These are phyloP conservation scores for Quillaja saponaria DNA, from an alignment of 306 rosid genomes.

Conservation along the genomic window DNA sequence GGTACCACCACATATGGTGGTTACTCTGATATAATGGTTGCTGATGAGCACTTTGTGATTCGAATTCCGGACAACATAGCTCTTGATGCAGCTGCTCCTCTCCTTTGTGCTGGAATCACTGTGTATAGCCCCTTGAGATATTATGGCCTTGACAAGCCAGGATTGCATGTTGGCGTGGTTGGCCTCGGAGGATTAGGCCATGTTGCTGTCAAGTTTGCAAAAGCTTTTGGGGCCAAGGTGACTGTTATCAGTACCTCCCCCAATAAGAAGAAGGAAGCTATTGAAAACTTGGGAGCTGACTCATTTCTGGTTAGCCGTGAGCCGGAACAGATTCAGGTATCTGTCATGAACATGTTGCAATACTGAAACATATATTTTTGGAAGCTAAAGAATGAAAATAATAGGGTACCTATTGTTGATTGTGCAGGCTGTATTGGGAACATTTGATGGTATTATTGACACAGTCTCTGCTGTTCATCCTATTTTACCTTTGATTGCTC, in stretches of 20 bases:
- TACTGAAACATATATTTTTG: too few species aligned
- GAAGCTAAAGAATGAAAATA: too few species aligned
- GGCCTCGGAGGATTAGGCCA: conserved; percentile 56
- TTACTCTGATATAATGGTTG: conserved; percentile 41
- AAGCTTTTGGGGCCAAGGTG: conserved; percentile 41
- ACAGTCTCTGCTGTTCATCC: conserved; percentile 44
- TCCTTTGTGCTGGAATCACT: conserved; percentile 47
- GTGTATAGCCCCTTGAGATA: conserved; percentile 42
- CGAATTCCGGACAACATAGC: conserved; percentile 30
- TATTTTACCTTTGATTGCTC: conserved; percentile 27
- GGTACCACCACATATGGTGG: conserved; percentile 35
- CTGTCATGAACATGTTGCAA: not conserved
- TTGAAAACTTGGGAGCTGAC: conserved; percentile 35
- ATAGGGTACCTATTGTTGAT: not conserved
- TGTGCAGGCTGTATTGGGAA: conserved; percentile 32
- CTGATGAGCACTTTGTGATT: conserved; percentile 35
- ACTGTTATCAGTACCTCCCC: conserved; percentile 44
- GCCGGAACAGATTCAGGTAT: conserved; percentile 40
- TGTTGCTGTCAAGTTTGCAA: conserved; percentile 45
- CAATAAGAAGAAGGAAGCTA: conserved; percentile 34
- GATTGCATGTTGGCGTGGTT: conserved; percentile 44
- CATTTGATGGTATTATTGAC: conserved; percentile 47
- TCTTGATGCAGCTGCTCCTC: conserved; percentile 47
- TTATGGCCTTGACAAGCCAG: conserved; percentile 37
- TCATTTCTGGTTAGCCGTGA: conserved; percentile 36